Conservation (phyloP, 2,329 filamentous ascomycete genomes). For the Ascochyta rabiei region DNA sequence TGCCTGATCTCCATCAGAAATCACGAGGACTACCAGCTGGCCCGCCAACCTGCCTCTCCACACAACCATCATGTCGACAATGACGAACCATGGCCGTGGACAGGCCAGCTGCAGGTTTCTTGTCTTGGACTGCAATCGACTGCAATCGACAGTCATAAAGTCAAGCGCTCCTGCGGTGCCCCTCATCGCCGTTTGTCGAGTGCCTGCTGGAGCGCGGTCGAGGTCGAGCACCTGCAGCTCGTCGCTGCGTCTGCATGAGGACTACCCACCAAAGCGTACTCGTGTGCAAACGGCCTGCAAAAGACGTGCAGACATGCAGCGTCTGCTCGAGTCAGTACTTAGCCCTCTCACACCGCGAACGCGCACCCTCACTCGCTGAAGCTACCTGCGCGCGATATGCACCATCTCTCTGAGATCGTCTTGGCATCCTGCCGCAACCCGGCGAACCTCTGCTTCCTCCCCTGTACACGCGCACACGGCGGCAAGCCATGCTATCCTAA, state of each 20-base stretch:
- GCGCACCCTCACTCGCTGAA: slow-evolving; percentile 19
- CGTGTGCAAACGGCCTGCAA: slow-evolving; percentile 8
- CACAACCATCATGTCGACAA: slow-evolving; percentile 15
- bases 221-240: slow-evolving; percentile 1
- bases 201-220: neutral
- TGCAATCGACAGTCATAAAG: neutral
- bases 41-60: slow-evolving; percentile 9
- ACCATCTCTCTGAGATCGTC: slow-evolving; percentile 22
- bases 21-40: slow-evolving; percentile 16
- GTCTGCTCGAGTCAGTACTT: slow-evolving; percentile 13
- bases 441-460: slow-evolving; percentile 17
- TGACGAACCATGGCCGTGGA: slow-evolving; percentile 7
- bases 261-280: slow-evolving; percentile 8
- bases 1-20: slow-evolving; percentile 17
- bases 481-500: neutral
- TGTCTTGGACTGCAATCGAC: neutral
- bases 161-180: slow-evolving; percentile 6
- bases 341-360: slow-evolving; percentile 10
- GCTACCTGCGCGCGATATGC: slow-evolving; percentile 26
- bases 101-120: slow-evolving; percentile 12
- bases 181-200: neutral
- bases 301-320: slow-evolving; percentile 8
- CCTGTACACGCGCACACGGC: slow-evolving; percentile 15
- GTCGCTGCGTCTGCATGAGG: slow-evolving; percentile 12
- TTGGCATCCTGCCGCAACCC: slow-evolving; percentile 31